These are phyloP conservation scores for Termitomyces sp. DNA, from an alignment of 768 basidiomycete genomes.

Conservation along the genomic window DNA sequence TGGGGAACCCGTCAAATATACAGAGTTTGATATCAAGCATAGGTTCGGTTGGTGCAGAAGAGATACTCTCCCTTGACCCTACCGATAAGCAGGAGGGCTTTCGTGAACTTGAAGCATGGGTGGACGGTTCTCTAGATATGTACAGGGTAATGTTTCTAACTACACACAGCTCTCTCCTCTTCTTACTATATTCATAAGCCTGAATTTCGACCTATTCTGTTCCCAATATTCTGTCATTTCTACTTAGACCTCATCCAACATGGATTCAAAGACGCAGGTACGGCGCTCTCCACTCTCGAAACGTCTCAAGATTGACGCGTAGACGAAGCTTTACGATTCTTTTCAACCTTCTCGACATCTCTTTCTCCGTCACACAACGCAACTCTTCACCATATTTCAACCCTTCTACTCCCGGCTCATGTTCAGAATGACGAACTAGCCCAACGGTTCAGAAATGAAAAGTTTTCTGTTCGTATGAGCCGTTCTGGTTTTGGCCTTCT, in stretches of 20 bases:
- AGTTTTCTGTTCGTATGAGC: slow-evolving; percentile 86
- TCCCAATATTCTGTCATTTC: slow-evolving; percentile 96
- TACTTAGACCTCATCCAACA: slow-evolving; percentile 91
- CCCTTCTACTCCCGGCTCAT: slow-evolving; percentile 76
- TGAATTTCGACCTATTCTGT: slow-evolving; percentile 88
- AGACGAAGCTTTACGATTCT: slow-evolving; percentile 66
- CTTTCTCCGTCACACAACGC: slow-evolving; percentile 60
- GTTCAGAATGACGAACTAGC: slow-evolving; percentile 79
- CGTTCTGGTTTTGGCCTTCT: slow-evolving; percentile 88
- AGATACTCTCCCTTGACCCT: slow-evolving; percentile 74
- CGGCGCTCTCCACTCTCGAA: slow-evolving; percentile 18
- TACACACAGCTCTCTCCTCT: slow-evolving; percentile 15
- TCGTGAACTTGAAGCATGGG: slow-evolving; percentile 82
- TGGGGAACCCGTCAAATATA: slow-evolving; percentile 67
- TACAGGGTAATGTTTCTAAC: slow-evolving; percentile 52
- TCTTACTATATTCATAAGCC: slow-evolving; percentile 42
- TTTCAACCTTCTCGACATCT: slow-evolving; percentile 60
- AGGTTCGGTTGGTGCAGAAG: slow-evolving; percentile 76
- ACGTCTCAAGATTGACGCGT: slow-evolving; percentile 12
- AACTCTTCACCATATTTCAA: slow-evolving; percentile 72
- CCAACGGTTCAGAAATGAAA: slow-evolving; percentile 82
- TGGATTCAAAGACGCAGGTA: slow-evolving; percentile 87
- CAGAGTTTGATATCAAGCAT: slow-evolving; percentile 75
- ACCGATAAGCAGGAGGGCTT: slow-evolving; percentile 85
- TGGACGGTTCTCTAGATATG: slow-evolving; percentile 88